Evolutionary conservation across 805 yeast species (phyloP).

Genomic region (Wickerhamomyces alni): DNA sequence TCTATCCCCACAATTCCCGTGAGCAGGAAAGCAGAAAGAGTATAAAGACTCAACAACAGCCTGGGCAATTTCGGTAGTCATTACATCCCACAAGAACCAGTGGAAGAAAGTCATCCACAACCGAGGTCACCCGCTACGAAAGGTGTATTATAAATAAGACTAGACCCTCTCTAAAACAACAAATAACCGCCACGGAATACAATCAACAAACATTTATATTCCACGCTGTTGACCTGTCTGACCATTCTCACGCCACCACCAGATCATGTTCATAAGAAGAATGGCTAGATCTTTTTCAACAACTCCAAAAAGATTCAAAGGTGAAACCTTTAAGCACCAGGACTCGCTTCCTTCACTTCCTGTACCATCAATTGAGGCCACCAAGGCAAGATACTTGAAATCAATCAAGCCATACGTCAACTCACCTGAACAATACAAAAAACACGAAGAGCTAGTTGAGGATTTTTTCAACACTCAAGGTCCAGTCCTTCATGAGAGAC

Average conservation of each 20-base stretch:
- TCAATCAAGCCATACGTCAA: conserved; percentile 65
- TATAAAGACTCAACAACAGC: neutral
- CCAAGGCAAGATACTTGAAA: conserved; percentile 62
- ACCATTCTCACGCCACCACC: neutral
- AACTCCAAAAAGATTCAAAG: conserved; percentile 33
- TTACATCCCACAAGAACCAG: neutral
- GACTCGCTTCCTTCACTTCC: conserved; percentile 75
- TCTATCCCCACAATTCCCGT: conserved; percentile 10
- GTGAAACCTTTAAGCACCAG: conserved; percentile 70
- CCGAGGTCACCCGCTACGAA: neutral
- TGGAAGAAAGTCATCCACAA: neutral
- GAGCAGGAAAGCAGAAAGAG: neutral
- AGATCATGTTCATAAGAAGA: conserved; percentile 11
- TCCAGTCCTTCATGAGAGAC: conserved; percentile 59
- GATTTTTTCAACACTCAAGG: conserved; percentile 70
- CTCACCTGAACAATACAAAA: conserved; percentile 42
- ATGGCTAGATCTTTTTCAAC: conserved; percentile 23
- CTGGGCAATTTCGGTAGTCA: neutral
- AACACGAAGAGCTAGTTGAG: conserved; percentile 51
- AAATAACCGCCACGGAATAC: too few relatives aligned
- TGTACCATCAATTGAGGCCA: conserved; percentile 73
- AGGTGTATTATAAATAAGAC: conserved; percentile 2
- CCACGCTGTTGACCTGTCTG: too few relatives aligned
- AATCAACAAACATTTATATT: neutral
- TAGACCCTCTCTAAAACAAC: too few relatives aligned